These are phyloP conservation scores for Trametes gibbosa DNA, from an alignment of 768 basidiomycete genomes.

Conservation along the genomic window DNA sequence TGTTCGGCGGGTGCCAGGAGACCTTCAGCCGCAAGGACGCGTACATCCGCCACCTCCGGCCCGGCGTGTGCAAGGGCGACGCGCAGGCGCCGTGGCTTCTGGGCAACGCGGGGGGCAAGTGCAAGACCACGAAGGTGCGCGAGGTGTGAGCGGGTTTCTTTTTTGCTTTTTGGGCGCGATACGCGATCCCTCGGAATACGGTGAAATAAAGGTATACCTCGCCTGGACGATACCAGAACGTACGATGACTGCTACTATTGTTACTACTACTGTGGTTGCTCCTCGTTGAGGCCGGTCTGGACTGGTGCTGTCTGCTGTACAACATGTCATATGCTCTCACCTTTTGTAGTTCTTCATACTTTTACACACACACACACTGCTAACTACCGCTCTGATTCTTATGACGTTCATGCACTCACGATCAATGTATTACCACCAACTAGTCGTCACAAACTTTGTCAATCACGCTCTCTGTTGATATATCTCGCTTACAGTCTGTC, in stretches of 20 bases:
- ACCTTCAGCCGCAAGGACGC: constrained; percentile 21
- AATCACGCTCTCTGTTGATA: too few species aligned
- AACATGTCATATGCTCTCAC: too few species aligned
- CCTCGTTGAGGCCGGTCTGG: too few species aligned
- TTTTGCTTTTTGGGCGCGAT: too few species aligned
- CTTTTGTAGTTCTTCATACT: too few species aligned
- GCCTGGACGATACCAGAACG: not conserved
- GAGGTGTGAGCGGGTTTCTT: not conserved
- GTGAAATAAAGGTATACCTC: not conserved
- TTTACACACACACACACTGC: too few species aligned
- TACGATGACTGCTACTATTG: not conserved
- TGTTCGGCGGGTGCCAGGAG: constrained; percentile 21
- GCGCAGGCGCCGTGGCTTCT: not conserved
- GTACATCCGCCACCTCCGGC: constrained; percentile 14
- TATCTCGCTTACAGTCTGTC: too few species aligned
- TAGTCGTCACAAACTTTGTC: too few species aligned
- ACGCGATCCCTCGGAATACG: not conserved
- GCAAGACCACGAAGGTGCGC: not conserved
- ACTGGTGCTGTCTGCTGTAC: too few species aligned
- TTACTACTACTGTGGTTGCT: not conserved
- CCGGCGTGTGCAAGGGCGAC: not conserved
- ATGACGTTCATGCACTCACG: too few species aligned
- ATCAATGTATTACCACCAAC: too few species aligned
- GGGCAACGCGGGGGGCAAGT: not conserved
- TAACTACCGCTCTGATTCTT: too few species aligned